Evolutionary conservation across 2,329 filamentous ascomycete species (phyloP), one percentile per base, ranked within the genome.

Genomic region (Pseudogymnoascus pannorum): DNA sequence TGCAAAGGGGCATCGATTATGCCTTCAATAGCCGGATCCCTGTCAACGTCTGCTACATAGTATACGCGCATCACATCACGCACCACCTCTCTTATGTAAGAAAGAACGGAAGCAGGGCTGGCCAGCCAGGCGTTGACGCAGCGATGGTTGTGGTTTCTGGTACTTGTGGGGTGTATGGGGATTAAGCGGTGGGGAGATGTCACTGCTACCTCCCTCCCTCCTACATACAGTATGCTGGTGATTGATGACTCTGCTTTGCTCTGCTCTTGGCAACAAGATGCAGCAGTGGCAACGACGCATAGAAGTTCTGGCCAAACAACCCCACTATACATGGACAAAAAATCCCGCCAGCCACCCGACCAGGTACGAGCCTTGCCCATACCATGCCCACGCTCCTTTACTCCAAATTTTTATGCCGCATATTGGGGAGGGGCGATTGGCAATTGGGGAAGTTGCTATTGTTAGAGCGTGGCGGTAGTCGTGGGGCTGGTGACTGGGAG

Each of bases 281-380:
- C n/a, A n/a, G n/a, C n/a, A n/a, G n/a, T n/a, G n/a, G n/a, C n/a
- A n/a, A n/a, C n/a, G n/a, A n/a, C n/a, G n/a, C n/a, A n/a, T n/a
- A n/a, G n/a, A n/a, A n/a, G n/a, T n/a, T n/a, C n/a, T n/a, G n/a
- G n/a, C n/a, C n/a, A n/a, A n/a, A n/a, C n/a, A n/a, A n/a, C 42
- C 20, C 42, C 42, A 48, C 42, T 5, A 16, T 8, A 12, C 5
- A 33, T 29, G 26, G 9, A n/a, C n/a, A n/a, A 12, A 51, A 51
- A 40, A 11, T 51, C 42, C 42, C 42, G 42, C 42, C 42, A 51
- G 42, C 42, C 42, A 51, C 42, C 42, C 42, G 42, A 51, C 42
- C 42, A 51, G 42, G 42, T 51, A 51, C 42, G 42, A 16, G 36
- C 31, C 11, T 33, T 7, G 31, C 31, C 5, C 5, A n/a, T n/a